Conservation (phyloP, 495 filamentous ascomycete genomes). For the Parachaetomium inaequale region DNA sequence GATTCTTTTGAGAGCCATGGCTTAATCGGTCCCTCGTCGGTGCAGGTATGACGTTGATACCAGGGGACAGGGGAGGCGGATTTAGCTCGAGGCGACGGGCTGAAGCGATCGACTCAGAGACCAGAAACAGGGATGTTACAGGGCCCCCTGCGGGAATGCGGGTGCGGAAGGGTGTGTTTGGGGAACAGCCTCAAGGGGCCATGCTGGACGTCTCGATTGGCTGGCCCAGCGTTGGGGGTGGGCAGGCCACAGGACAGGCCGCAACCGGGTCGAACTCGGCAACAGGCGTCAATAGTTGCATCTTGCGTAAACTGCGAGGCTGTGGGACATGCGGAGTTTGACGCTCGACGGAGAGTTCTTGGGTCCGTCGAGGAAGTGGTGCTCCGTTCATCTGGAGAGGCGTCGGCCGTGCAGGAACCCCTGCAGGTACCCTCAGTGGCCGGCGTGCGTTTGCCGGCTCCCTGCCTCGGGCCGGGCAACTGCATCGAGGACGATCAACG, state of each 20-base stretch:
- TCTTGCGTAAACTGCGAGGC: neutral
- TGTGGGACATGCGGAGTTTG: neutral
- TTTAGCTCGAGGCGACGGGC: constrained; percentile 27
- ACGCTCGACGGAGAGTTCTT: neutral
- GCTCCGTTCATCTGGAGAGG: neutral
- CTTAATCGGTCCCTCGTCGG: neutral
- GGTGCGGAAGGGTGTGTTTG: constrained; percentile 28
- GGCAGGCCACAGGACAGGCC: neutral
- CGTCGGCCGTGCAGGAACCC: constrained; percentile 1
- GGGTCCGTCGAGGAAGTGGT: neutral
- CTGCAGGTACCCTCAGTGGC: neutral
- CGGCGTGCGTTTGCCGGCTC: neutral
- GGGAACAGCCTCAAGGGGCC: constrained; percentile 31
- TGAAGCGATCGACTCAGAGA: constrained; percentile 36
- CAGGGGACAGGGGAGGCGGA: constrained; percentile 16
- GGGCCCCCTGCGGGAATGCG: constrained; percentile 31
- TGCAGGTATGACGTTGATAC: constrained; percentile 19
- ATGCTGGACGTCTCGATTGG: constrained; percentile 25
- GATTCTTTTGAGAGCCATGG: neutral
- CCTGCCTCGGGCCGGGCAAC: neutral
- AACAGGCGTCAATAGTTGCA: constrained; percentile 2
- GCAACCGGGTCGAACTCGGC: neutral
- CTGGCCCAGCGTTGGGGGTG: constrained; percentile 24
- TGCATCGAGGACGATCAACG: neutral
- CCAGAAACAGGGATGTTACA: constrained; percentile 30